Base-by-base conservation (phyloP, 306 rosid species). In the Cicer chorassanicum region DNA sequence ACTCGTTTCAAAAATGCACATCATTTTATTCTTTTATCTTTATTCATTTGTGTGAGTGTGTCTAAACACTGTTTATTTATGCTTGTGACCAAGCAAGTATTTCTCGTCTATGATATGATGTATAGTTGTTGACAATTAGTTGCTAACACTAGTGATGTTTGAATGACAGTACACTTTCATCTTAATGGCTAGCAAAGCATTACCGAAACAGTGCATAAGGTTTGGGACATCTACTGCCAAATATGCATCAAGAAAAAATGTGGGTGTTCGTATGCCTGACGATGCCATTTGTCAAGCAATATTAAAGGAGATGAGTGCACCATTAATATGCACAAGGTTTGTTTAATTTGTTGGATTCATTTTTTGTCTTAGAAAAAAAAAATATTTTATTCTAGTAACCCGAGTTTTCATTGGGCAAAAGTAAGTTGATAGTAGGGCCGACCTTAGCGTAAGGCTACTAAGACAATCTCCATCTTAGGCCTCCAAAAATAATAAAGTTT, bases 201-300 rank as follows among this genome's bases (percentile, higher is more conserved):
- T 93, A 65, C 98, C 98, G 1, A 93, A 91, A 76, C 94, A 86
- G 69, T 93, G 97, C 79, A 85, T 87, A 82, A 86, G 91, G 85
- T 88, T 68, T 72, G 96, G 94, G 73, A 91, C 92, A 11, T 62
- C 90, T 29, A 9, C 87, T 70, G 87, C 96, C 68, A 93, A 88
- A 82, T 89, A 81, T 74, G 85, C 92, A 34, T 56, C 85, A 34
- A 84, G 96, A 74, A 93, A 89, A 87, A 86, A 87, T 49, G 98
- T 91, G 42, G 98, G 98, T 75, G 88, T 93, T 13, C 96, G 97
- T 11, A 87, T 93, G 90, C 98, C 97, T 38, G 91, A 87, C 55
- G 97, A 93, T 81, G 78, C 88, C 41, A 83, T 89, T 78, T 88
- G 98, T 84, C 98, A 87, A 84, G 85, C 87, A 14, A 84, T 93